Conservation (phyloP, 371 early-diverging fungal genomes). For the Nosema bombycis region DNA sequence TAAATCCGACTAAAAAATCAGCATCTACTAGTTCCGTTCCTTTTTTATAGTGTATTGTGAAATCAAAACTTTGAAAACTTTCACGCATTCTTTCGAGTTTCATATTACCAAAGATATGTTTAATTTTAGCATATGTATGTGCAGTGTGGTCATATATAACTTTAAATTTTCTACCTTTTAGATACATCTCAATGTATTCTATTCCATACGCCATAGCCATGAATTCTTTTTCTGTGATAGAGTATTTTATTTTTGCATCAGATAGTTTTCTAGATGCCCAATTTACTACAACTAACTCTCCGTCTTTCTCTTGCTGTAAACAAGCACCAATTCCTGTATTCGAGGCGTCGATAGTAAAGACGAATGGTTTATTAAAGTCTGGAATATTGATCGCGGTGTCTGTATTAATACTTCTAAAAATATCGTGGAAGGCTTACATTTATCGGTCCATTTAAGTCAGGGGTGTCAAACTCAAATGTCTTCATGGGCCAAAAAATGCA, state of each 20-base stretch:
- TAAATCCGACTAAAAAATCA: not conserved
- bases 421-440: too few relatives aligned
- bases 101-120: not conserved
- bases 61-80: conserved; percentile 25
- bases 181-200: conserved; percentile 39
- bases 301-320: conserved; percentile 35
- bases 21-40: not conserved
- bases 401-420: not conserved
- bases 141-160: conserved; percentile 57
- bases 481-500: too few relatives aligned
- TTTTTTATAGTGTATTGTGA: conserved; percentile 38
- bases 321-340: conserved; percentile 44
- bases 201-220: conserved; percentile 37
- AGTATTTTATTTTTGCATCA: conserved; percentile 39
- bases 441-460: too few relatives aligned
- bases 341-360: conserved; percentile 49
- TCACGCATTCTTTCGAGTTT: conserved; percentile 36
- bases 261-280: conserved; percentile 24
- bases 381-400: conserved; percentile 6
- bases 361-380: conserved; percentile 34
- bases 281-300: not conserved
- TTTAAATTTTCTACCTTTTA: conserved; percentile 46
- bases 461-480: too few relatives aligned
- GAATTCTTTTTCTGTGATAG: conserved; percentile 49
- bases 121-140: conserved; percentile 21